phyloP scores from a whole-genome alignment of 208 protist species.

The Trypanosomatidae sp. region DNA sequence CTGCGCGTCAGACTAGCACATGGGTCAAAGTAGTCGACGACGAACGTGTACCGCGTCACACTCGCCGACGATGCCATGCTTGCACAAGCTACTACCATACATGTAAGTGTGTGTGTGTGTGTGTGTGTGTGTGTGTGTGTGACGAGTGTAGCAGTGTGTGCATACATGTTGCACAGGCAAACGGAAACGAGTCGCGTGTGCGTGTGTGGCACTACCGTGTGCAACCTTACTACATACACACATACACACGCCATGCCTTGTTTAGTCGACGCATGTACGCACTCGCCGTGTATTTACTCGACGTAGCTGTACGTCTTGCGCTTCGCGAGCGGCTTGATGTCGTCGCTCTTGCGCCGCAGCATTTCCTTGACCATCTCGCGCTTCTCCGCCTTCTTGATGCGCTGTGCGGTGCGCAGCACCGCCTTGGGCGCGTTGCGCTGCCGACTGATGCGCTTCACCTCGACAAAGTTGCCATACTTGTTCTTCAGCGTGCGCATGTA shows the following conservation, averaged over 20 bases:
- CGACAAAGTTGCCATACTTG: conserved; percentile 75
- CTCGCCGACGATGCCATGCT: conserved; percentile 17
- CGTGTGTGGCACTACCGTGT: no score
- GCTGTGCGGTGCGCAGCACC: conserved; percentile 37
- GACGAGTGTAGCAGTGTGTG: no score
- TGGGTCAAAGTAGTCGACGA: conserved; percentile 85
- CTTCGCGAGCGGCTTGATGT: conserved; percentile 74
- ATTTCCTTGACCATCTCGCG: conserved; percentile 80
- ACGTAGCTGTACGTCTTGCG: conserved; percentile 79
- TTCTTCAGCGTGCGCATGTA: conserved; percentile 88
- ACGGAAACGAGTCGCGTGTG: no score
- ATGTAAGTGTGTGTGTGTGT: no score
- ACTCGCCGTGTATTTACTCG: conserved; percentile 22
- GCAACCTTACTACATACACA: neutral
- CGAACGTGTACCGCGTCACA: conserved; percentile 54
- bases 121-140: no score
- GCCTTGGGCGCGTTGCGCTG: conserved; percentile 82
- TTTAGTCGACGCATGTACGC: neutral
- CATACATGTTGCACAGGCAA: no score
- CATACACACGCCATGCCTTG: neutral
- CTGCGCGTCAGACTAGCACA: conserved; percentile 74
- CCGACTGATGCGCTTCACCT: conserved; percentile 81
- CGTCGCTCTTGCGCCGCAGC: conserved; percentile 57
- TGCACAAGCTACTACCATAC: no score
- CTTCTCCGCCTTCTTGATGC: conserved; percentile 67